Conservation (phyloP, 176 grass and related monocot species). For the Oryza rufipogon region DNA sequence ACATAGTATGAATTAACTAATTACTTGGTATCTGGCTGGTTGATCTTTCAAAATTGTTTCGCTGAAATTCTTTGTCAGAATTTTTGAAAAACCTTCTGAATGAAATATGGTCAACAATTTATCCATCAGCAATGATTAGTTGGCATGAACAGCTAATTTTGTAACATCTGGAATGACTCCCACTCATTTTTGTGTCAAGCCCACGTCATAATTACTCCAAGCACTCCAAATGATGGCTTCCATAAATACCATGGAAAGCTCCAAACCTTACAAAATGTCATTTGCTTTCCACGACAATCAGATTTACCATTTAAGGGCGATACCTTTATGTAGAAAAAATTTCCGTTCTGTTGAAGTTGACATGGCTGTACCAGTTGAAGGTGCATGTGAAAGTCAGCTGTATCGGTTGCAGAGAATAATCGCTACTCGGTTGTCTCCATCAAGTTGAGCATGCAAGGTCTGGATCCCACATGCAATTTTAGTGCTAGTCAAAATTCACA, state of each 20-base stretch:
- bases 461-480: background rate
- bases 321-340: background rate
- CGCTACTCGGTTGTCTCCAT: background rate
- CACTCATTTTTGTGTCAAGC: background rate
- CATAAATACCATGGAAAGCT: background rate
- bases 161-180: background rate
- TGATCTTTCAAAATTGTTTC: slow-evolving; percentile 25
- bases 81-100: background rate
- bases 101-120: background rate
- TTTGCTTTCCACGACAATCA: background rate
- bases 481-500: slow-evolving; percentile 2
- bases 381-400: background rate
- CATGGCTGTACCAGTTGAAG: background rate
- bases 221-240: background rate
- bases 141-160: background rate
- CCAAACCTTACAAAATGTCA: background rate
- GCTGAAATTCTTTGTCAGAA: background rate
- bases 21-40: background rate
- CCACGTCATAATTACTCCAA: background rate
- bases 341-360: background rate
- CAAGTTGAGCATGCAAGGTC: background rate
- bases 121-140: slow-evolving; percentile 7
- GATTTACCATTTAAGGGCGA: too few relatives aligned
- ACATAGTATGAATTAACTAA: background rate
- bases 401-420: background rate